Evolutionary conservation across 2,329 filamentous ascomycete species (phyloP), one percentile per base, ranked within the genome.

Genomic region (Phoma sp.): DNA sequence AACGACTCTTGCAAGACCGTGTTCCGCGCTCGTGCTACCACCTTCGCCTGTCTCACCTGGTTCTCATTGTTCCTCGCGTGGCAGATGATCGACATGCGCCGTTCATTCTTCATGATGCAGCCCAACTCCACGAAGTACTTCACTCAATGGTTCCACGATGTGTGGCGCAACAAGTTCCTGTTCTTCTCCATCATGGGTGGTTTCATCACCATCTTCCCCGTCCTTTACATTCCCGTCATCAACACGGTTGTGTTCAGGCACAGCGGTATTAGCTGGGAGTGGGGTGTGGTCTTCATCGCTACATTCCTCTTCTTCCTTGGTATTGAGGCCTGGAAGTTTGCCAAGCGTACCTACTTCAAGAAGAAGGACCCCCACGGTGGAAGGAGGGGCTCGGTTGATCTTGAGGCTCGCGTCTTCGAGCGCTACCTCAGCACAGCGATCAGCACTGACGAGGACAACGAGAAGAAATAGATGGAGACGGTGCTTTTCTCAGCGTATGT

Each of bases 41-140:
- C 86, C 1, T 92, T 92, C 67, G 87, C 87, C 36, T 88, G 84
- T 60, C 81, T 92, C 39, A 91, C 88, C 0, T 92, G 88, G 88
- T 88, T 88, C 65, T 87, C 88, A 0, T 81, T 92, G 15, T 89
- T 92, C 78, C 80, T 90, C 7, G 89, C 89, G 1, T 92, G 89
- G 89, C 88, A 92, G 71, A 88, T 91, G 68, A 62, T 59, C 60
- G 82, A 90, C 68, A 83, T 88, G 76, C 86, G 89, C 28, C 84
- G 87, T 45, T 87, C 84, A 7, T 90, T 92, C 78, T 92, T 92
- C 81, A 81, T 83, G 65, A 89, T 91, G 85, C 84, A 89, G 66
- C 85, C 87, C 0, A 78, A 79, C 15, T 83, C 81, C 21, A 85
- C 82, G 63, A 78, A 76, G 52, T 84, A 86, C 61, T 71, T 73